These are phyloP conservation scores for Steccherinum ochraceum DNA, from an alignment of 768 basidiomycete genomes.

Conservation along the genomic window DNA sequence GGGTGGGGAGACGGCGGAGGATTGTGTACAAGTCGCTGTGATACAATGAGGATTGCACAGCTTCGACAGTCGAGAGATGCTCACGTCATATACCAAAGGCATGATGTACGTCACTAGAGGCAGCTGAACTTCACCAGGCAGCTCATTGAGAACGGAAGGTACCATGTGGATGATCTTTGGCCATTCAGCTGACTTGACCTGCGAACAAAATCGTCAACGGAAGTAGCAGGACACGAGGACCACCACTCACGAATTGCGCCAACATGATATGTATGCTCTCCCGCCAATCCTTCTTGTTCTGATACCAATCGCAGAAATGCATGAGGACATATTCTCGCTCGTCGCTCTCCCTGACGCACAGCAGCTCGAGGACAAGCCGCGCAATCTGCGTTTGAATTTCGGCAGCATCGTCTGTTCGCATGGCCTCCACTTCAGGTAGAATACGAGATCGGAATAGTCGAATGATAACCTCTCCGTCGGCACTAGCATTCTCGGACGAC, in stretches of 20 bases:
- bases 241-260: slow-evolving; percentile 33
- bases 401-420: slow-evolving; percentile 24
- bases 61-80: slow-evolving; percentile 13
- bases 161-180: slow-evolving; percentile 32
- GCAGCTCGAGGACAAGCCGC: slow-evolving; percentile 36
- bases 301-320: slow-evolving; percentile 32
- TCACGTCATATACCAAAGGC: slow-evolving; percentile 45
- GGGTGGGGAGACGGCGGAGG: slow-evolving; percentile 44
- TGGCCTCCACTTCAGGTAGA: slow-evolving; percentile 40
- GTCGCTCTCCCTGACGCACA: slow-evolving; percentile 17
- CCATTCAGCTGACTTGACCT: slow-evolving; percentile 42
- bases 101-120: slow-evolving; percentile 33
- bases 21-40: slow-evolving; percentile 46
- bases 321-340: slow-evolving; percentile 14
- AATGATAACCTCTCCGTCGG: slow-evolving; percentile 28
- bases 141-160: slow-evolving; percentile 33
- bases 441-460: slow-evolving; percentile 37
- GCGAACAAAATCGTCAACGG: slow-evolving; percentile 1
- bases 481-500: slow-evolving; percentile 7
- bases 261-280: slow-evolving; percentile 33
- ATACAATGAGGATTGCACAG: slow-evolving; percentile 1
- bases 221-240: background rate
- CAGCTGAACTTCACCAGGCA: slow-evolving; percentile 44
- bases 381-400: slow-evolving; percentile 36
- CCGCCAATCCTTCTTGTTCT: slow-evolving; percentile 35